Conservation (phyloP, 1,284 basidiomycete genomes). For the Thelephora terrestris region DNA sequence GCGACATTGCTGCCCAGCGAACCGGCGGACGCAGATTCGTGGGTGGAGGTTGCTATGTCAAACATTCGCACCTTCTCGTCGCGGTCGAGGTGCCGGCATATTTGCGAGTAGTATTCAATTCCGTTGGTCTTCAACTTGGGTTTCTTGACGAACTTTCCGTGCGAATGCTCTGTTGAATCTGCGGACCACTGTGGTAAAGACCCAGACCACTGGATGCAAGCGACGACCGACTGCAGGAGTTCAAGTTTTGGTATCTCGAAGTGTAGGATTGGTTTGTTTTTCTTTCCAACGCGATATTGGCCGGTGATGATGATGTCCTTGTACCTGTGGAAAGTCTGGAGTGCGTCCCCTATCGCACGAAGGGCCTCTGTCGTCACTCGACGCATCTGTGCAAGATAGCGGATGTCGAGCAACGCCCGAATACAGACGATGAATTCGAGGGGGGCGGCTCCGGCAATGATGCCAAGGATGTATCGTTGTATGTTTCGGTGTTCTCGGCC, state of each 20-base stretch:
- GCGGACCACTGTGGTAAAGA: too few relatives aligned
- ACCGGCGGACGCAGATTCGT: too few relatives aligned
- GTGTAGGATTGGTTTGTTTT: background rate
- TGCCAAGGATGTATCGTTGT: too few relatives aligned
- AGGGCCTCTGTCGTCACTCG: conserved; percentile 12
- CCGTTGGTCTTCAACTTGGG: too few relatives aligned
- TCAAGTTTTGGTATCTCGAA: background rate
- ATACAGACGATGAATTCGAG: conserved; percentile 17
- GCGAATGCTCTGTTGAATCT: background rate
- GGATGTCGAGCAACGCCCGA: conserved; percentile 22
- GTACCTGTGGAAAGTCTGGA: conserved; percentile 18
- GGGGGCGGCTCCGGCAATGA: conserved; percentile 16
- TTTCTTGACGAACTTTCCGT: too few relatives aligned
- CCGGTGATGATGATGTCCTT: conserved; percentile 15
- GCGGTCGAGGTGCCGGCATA: too few relatives aligned
- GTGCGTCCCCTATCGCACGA: conserved; percentile 10
- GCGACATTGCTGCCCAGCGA: background rate
- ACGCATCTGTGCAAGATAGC: conserved; percentile 19
- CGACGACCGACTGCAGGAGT: background rate
- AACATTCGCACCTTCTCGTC: too few relatives aligned
- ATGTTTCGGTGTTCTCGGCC: conserved; percentile 8
- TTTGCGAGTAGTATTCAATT: too few relatives aligned
- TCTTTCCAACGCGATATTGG: conserved; percentile 3
- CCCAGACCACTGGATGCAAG: background rate
- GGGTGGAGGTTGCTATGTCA: background rate